These are phyloP conservation scores for Chalciporus chontae DNA, from an alignment of 768 basidiomycete genomes.

Conservation along the genomic window DNA sequence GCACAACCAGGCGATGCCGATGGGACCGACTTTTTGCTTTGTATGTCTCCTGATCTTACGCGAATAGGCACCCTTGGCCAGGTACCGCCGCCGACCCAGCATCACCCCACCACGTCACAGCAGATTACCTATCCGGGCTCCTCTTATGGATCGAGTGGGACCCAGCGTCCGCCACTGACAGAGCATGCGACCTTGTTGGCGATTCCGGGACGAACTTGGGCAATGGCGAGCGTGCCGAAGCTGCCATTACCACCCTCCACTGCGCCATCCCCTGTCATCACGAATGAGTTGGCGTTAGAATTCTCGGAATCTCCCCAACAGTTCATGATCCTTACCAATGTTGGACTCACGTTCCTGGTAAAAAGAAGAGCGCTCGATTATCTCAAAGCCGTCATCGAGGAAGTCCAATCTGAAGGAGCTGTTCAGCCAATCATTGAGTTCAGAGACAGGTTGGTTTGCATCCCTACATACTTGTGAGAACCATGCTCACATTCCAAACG, in stretches of 20 bases:
- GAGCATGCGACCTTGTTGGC: constrained; percentile 77
- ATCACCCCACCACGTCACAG: constrained; percentile 33
- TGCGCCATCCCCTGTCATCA: constrained; percentile 49
- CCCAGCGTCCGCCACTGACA: constrained; percentile 60
- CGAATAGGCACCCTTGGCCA: constrained; percentile 70
- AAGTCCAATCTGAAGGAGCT: constrained; percentile 71
- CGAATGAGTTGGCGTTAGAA: constrained; percentile 81
- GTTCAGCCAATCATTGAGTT: constrained; percentile 81
- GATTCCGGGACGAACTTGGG: constrained; percentile 83
- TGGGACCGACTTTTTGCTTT: constrained; percentile 70
- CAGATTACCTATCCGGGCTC: constrained; percentile 37
- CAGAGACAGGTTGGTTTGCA: constrained; percentile 59
- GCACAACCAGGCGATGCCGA: constrained; percentile 75
- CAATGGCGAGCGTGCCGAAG: constrained; percentile 58
- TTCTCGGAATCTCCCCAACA: constrained; percentile 70
- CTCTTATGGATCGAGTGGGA: constrained; percentile 37
- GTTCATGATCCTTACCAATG: constrained; percentile 87
- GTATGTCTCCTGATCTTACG: constrained; percentile 72
- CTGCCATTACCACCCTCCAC: constrained; percentile 32
- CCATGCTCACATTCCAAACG: constrained; percentile 3
- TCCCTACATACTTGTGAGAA: neutral
- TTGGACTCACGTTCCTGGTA: constrained; percentile 74
- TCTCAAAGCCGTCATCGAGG: constrained; percentile 76
- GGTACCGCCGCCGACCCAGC: constrained; percentile 42
- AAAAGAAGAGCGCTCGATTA: constrained; percentile 86